A percentile compares a stretch with the other conserved stretches of the same genome.
Evolutionary conservation across 1,284 basidiomycete genomes (phyloP).

Genomic region (Wallemia mellicola): DNA sequence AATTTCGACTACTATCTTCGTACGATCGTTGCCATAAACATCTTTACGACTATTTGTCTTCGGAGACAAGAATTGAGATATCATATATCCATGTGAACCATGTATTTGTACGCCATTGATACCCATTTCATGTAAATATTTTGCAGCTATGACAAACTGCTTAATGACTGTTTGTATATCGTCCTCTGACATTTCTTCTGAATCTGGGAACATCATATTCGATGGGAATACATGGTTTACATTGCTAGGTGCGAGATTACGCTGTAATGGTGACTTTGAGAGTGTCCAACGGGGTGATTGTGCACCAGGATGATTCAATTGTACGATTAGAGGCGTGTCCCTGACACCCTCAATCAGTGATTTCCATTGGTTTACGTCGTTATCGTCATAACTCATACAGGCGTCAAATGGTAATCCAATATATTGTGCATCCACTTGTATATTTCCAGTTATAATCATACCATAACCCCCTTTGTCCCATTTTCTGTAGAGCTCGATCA

Average conservation of each 20-base stretch:
- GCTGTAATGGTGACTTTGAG: background rate
- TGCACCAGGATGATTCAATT: background rate
- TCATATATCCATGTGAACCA: conserved; percentile 6
- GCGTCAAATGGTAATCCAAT: background rate
- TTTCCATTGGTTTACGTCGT: background rate
- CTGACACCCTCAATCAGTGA: background rate
- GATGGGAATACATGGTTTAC: background rate
- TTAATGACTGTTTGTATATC: background rate
- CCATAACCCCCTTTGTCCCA: background rate
- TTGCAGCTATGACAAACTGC: background rate
- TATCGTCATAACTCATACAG: background rate
- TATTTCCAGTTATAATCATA: background rate
- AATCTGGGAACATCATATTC: background rate
- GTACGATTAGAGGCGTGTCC: background rate
- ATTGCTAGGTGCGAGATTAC: background rate
- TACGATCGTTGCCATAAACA: background rate
- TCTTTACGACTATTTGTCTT: conserved; percentile 2
- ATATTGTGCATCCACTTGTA: background rate
- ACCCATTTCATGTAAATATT: background rate
- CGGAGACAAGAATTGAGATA: conserved; percentile 13
- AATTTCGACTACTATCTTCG: background rate
- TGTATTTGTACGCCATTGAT: background rate
- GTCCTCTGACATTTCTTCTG: background rate
- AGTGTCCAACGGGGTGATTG: background rate
- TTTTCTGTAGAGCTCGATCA: background rate